Conservation (phyloP, 2,329 filamentous ascomycete species). For the Mycosphaerella arachidis region DNA sequence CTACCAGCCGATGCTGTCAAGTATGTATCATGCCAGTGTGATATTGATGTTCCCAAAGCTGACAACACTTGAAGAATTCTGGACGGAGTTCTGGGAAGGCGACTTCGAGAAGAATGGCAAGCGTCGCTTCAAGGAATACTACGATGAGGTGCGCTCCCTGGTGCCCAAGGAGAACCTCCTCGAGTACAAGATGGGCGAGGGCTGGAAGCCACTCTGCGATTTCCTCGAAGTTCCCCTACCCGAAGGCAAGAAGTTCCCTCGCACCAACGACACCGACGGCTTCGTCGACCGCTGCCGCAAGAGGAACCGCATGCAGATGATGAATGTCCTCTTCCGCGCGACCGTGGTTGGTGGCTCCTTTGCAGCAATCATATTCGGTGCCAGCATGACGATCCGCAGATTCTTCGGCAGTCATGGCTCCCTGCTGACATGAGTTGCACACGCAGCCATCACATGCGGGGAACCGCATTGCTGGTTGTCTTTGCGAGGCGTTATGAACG, state of each 20-base stretch:
- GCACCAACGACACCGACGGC: slow-evolving; percentile 51
- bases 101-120: slow-evolving; percentile 64
- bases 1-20: slow-evolving; percentile 66
- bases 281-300: slow-evolving; percentile 53
- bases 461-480: not conserved
- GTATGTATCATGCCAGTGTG: slow-evolving; percentile 20
- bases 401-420: slow-evolving; percentile 28
- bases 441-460: not conserved
- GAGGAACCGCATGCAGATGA: slow-evolving; percentile 53
- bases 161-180: slow-evolving; percentile 49
- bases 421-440: slow-evolving; percentile 13
- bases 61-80: slow-evolving; percentile 49
- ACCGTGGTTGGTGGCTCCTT: slow-evolving; percentile 48
- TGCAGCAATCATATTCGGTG: slow-evolving; percentile 39
- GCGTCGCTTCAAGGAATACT: slow-evolving; percentile 56
- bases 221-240: slow-evolving; percentile 52
- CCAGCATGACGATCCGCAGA: slow-evolving; percentile 33
- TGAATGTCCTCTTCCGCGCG: slow-evolving; percentile 50
- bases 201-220: slow-evolving; percentile 52
- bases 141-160: slow-evolving; percentile 47
- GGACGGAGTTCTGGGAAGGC: slow-evolving; percentile 62
- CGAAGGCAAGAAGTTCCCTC: slow-evolving; percentile 46
- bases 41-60: slow-evolving; percentile 12
- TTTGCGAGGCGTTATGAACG: slow-evolving; percentile 5
- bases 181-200: slow-evolving; percentile 52